phyloP scores from a whole-genome alignment of 1,284 basidiomycete genomes.

The Ceratobasidium theobromae region DNA sequence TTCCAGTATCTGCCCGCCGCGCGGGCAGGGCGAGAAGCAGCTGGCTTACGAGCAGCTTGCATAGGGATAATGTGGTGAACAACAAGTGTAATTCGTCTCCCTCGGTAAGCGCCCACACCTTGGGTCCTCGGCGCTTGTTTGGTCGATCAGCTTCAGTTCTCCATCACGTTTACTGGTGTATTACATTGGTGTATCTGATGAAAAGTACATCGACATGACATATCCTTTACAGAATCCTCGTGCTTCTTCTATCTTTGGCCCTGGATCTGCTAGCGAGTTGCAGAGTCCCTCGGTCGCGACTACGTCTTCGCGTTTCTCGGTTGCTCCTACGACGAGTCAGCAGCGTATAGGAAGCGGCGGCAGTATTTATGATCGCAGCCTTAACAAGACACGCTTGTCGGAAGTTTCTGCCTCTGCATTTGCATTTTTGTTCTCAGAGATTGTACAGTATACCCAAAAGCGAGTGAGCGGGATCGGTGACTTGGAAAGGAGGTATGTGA shows the following conservation, averaged over 20 bases:
- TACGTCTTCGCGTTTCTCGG: conserved; percentile 32
- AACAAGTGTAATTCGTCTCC: neutral
- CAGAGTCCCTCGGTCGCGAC: conserved; percentile 24
- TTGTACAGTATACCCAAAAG: conserved; percentile 93
- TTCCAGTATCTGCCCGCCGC: conserved; percentile 82
- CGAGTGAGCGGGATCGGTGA: conserved; percentile 93
- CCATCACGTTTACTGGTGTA: neutral
- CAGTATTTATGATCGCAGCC: conserved; percentile 75
- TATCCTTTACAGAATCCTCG: conserved; percentile 25
- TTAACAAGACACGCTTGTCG: conserved; percentile 77
- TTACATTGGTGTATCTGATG: neutral
- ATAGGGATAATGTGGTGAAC: neutral
- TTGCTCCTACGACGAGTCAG: conserved; percentile 26
- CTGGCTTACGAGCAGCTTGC: conserved; percentile 53
- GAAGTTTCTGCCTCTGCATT: conserved; percentile 84
- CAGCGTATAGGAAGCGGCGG: conserved; percentile 12
- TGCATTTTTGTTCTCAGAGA: conserved; percentile 87
- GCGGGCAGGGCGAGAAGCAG: conserved; percentile 60
- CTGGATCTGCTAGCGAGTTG: conserved; percentile 4
- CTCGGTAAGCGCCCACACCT: neutral
- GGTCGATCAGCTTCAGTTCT: neutral
- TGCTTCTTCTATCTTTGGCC: conserved; percentile 16
- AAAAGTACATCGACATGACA: conserved; percentile 1
- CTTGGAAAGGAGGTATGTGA: conserved; percentile 73
- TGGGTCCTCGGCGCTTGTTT: conserved; percentile 1